Evolutionary conservation across 495 filamentous ascomycete genomes (phyloP), one percentile per base, ranked within the genome.

Genomic region (Hyaloscypha finlandica): DNA sequence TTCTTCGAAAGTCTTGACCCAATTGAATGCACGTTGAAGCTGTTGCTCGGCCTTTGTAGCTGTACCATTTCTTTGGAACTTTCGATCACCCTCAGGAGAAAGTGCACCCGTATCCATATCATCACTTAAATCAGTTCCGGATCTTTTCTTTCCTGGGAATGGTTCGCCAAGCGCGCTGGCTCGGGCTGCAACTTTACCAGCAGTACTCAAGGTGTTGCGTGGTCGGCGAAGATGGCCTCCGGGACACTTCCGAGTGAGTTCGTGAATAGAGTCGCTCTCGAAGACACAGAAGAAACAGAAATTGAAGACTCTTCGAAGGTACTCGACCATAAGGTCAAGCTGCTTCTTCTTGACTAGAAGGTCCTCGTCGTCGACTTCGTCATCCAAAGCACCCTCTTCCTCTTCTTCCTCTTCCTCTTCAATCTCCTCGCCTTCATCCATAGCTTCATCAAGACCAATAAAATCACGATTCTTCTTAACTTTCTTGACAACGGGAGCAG

Each of bases 241-340:
- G 35, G 96, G 93, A 69, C 95, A 99, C 79, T 99, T 99, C 60
- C 96, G 86, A 33, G 90, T 93, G 58, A 99, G 82, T 76, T 98
- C 95, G 73, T 98, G 96, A 45, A 99, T 88, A 0, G 94, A 97
- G 76, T 99, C 95, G 76, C 92, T 93, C 77, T 97, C 96, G 73
- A 97, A 97, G 31, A 99, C 95, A 77, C 95, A 99, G 81, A 97
- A 99, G 81, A 99, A 97, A 81, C 95, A 99, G 80, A 98, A 97
- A 76, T 94, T 97, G 85, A 94, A 95, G 61, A 97, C 94, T 16
- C 95, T 88, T 42, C 95, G 92, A 59, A 99, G 85, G 75, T 99
- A 99, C 77, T 99, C 95, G 42, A 99, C 94, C 76, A 95, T 84
- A 60, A 99, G 80, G 76, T 99, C 95, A 45, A 99, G 84, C 71